Percentiles rank a stretch among this genome's conserved stretches.
Evolutionary conservation across 371 early-diverging fungal species (phyloP).

Genomic region (Capniomyces stellatus): DNA sequence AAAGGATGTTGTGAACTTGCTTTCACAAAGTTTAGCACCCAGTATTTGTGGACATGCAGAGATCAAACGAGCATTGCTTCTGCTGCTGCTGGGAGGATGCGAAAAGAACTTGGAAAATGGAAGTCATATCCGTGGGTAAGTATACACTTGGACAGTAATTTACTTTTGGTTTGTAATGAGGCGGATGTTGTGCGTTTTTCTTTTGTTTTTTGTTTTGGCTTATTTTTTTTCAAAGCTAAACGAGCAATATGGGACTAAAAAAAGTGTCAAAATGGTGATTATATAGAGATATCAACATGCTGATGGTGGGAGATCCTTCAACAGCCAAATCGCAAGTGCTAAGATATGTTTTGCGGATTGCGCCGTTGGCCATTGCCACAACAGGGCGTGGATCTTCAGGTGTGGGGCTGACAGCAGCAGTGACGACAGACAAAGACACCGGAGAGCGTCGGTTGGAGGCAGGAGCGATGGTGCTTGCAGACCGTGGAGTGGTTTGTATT

Average conservation of each 20-base stretch:
- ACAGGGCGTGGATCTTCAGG: constrained; percentile 96
- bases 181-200: too few relatives aligned
- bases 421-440: constrained; percentile 72
- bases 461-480: constrained; percentile 99
- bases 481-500: constrained; percentile 97
- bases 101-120: constrained; percentile 91
- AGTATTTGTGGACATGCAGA: constrained; percentile 94
- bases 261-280: constrained; percentile 3
- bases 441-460: constrained; percentile 91
- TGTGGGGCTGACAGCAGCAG: constrained; percentile 94
- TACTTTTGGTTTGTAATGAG: too few relatives aligned
- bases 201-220: too few relatives aligned
- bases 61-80: constrained; percentile 89
- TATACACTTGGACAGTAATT: too few relatives aligned
- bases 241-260: constrained; percentile 10
- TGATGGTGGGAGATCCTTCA: constrained; percentile 94
- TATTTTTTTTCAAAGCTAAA: too few relatives aligned
- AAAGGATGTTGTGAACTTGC: constrained; percentile 58
- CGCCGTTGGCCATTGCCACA: constrained; percentile 83
- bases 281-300: constrained; percentile 68
- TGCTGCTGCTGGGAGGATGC: constrained; percentile 88
- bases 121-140: constrained; percentile 75
- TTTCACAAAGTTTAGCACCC: constrained; percentile 83
- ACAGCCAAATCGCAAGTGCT: constrained; percentile 95
- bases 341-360: constrained; percentile 74